Evolutionary conservation across 352 stramenopile genomes (phyloP).

Genomic region (Phytopythium oedochilum): DNA sequence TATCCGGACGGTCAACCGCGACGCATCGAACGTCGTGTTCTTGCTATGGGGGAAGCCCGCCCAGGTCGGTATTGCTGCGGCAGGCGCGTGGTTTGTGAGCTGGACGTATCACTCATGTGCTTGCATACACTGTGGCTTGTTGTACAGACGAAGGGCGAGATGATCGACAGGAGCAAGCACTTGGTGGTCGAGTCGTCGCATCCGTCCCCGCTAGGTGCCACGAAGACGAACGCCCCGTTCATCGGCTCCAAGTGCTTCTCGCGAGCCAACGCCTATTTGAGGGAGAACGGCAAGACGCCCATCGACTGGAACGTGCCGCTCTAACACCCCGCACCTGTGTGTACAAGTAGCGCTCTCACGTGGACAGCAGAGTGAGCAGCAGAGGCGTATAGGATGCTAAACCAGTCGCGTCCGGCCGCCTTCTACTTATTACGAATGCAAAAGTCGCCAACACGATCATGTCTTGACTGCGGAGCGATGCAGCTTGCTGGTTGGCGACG

Average conservation of each 20-base stretch:
- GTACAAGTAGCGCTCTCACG: too few species aligned
- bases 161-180: conserved; percentile 82
- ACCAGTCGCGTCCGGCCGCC: not conserved
- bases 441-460: too few species aligned
- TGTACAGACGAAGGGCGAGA: conserved; percentile 49
- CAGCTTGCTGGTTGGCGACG: too few species aligned
- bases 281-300: conserved; percentile 66
- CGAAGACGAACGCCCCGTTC: conserved; percentile 95
- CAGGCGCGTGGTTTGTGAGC: too few species aligned
- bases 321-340: conserved; percentile 3
- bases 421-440: too few species aligned
- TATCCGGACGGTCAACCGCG: conserved; percentile 78
- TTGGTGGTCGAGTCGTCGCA: conserved; percentile 88
- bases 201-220: conserved; percentile 93
- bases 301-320: conserved; percentile 80
- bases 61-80: too few species aligned
- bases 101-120: not conserved
- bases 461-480: too few species aligned
- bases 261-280: conserved; percentile 73
- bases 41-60: conserved; percentile 98
- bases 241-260: conserved; percentile 93
- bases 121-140: too few species aligned
- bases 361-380: too few species aligned
- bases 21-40: conserved; percentile 93
- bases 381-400: not conserved